Conservation (phyloP, 225 moss, liverwort and hornwort species). For the Straminergon stramineum region DNA sequence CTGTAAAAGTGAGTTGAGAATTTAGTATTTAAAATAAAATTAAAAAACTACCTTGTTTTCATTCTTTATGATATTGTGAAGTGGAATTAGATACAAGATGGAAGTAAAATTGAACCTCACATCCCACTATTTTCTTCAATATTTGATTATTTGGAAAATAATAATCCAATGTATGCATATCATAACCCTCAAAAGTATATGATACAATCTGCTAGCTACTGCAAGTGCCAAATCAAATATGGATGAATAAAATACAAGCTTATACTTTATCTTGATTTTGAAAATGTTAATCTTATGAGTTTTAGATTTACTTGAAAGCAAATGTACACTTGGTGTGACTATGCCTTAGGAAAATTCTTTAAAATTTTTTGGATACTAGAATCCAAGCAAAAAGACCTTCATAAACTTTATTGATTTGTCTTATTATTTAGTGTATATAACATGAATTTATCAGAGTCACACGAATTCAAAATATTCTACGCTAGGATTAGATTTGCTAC, state of each 20-base stretch:
- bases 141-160: neutral
- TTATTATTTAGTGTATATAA: neutral
- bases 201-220: neutral
- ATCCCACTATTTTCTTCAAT: neutral
- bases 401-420: neutral
- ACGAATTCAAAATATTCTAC: neutral
- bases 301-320: neutral
- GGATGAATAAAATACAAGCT: neutral
- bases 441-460: neutral
- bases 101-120: too few relatives aligned
- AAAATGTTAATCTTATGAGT: neutral
- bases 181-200: neutral
- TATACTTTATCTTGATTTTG: too few relatives aligned
- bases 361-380: neutral
- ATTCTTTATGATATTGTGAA: neutral
- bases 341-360: neutral
- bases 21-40: neutral
- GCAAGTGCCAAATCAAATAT: neutral
- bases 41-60: neutral
- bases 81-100: neutral
- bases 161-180: neutral
- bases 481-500: too few relatives aligned
- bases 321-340: neutral
- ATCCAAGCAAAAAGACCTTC: neutral
- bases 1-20: fast-evolving